Evolutionary conservation across 331 rosid species (phyloP), one percentile per base, ranked within the genome.

Genomic region (Erythrophleum ivorense): DNA sequence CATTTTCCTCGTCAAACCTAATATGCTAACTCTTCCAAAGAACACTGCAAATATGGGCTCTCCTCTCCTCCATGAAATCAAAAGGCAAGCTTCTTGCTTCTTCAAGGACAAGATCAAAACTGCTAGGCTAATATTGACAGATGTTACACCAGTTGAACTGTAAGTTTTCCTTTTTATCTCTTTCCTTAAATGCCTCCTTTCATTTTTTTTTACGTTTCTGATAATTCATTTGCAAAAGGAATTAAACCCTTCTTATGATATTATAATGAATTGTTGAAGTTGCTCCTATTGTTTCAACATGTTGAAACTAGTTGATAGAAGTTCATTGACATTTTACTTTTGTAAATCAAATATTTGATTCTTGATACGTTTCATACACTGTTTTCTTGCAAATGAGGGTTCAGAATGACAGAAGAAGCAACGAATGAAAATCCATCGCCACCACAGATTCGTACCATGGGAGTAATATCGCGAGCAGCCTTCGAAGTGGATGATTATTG

Each of bases 381-480:
- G n/a, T 31, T 33, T 62, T 31, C 10, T 33, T 10, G 40, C 29
- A 13, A 60, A n/a, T 40, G 41, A 62, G 24, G 48, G 21, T 58
- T 15, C 24, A 94, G 96, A 76, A 78, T 94, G 94, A 80, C 94
- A 58, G 98, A 94, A 82, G 98, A 92, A 81, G 96, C 91, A 29
- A 94, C 93, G 24, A 78, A 82, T 78, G 96, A 76, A 78, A 87
- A 81, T 81, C 82, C 88, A 79, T 82, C 93, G 97, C 93, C 93
- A 57, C 94, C 93, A 11, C 91, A 92, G 71, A 83, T 90, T 6
- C 92, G 87, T 50, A 73, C 69, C 24, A 53, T 78, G 53, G 74
- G 84, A 66, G 75, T 84, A 14, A 88, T 94, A 62, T 85, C 94
- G 0, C 77, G 85, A 57, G 92, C 97, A 46, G 91, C 96, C 63